phyloP scores from a whole-genome alignment of 2,329 filamentous ascomycete species.

The Anisogramma anomala region DNA sequence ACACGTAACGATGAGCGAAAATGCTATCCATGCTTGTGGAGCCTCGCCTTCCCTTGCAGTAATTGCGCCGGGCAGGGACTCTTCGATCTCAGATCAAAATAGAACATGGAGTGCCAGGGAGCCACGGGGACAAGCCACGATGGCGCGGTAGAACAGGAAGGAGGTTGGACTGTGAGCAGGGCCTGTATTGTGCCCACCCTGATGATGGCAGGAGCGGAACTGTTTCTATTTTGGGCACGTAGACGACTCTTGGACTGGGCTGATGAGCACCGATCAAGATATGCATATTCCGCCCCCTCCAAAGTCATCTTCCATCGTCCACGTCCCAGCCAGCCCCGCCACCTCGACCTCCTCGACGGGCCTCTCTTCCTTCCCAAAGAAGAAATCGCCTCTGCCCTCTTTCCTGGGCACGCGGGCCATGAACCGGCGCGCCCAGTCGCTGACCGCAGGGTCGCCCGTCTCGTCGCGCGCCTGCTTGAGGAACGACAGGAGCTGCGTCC shows the following conservation, averaged over 20 bases:
- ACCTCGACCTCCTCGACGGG: conserved; percentile 38
- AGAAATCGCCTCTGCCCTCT: conserved; percentile 44
- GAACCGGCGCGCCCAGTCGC: conserved; percentile 47
- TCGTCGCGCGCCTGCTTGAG: conserved; percentile 94
- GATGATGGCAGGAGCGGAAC: too few relatives aligned
- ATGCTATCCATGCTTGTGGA: too few relatives aligned
- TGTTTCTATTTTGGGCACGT: too few relatives aligned
- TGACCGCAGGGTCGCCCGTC: conserved; percentile 81
- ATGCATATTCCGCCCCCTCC: conserved; percentile 55
- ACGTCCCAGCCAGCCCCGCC: conserved; percentile 66
- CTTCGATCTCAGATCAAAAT: too few relatives aligned
- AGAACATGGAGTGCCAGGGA: too few relatives aligned
- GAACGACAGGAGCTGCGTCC: conserved; percentile 88
- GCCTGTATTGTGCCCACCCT: too few relatives aligned
- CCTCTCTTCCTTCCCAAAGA: conserved; percentile 42
- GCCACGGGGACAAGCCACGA: too few relatives aligned
- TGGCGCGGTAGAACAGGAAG: too few relatives aligned
- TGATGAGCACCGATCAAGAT: not conserved
- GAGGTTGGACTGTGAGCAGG: too few relatives aligned
- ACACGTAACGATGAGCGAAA: too few relatives aligned
- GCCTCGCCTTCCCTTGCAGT: too few relatives aligned
- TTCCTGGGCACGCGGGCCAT: conserved; percentile 41
- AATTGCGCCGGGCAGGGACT: too few relatives aligned
- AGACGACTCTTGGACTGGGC: not conserved
- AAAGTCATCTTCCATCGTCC: conserved; percentile 76